Conservation (phyloP, 352 stramenopile species). For the Globisporangium rhizosaccharum region DNA sequence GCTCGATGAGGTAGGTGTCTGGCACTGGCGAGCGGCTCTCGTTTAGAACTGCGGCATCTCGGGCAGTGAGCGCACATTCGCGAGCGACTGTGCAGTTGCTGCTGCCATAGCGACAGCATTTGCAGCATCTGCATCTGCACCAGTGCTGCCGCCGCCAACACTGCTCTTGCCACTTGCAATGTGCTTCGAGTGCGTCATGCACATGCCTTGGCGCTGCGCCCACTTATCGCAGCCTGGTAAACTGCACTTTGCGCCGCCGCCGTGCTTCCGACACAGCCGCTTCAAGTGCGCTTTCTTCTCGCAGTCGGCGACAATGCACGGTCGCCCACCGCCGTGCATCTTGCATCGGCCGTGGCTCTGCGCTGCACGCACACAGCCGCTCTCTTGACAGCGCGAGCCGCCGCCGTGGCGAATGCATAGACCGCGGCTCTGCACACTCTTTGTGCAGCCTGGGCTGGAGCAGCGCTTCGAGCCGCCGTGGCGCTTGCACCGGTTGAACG, state of each 20-base stretch:
- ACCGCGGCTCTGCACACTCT: constrained; percentile 73
- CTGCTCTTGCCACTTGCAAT: not conserved
- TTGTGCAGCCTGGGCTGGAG: constrained; percentile 60
- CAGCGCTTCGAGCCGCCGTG: constrained; percentile 83
- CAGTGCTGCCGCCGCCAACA: not conserved
- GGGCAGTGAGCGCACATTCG: too few relatives aligned
- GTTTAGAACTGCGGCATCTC: too few relatives aligned
- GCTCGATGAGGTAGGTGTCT: too few relatives aligned
- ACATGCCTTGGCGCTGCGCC: constrained; percentile 79
- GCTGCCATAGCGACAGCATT: not conserved
- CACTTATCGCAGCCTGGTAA: constrained; percentile 70
- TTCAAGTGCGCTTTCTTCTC: constrained; percentile 84
- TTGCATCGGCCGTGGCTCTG: constrained; percentile 75
- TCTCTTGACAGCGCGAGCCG: constrained; percentile 71
- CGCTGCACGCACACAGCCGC: constrained; percentile 41
- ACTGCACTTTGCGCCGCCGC: constrained; percentile 72
- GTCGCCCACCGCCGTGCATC: constrained; percentile 45
- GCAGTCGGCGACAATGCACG: constrained; percentile 58
- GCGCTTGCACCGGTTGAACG: constrained; percentile 82
- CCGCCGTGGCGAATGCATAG: constrained; percentile 67
- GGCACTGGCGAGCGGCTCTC: too few relatives aligned
- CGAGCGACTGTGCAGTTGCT: too few relatives aligned
- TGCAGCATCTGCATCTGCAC: not conserved
- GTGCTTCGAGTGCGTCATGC: constrained; percentile 80
- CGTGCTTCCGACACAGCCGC: constrained; percentile 77